phyloP scores from a whole-genome alignment of 202 grass and related monocot genomes.

The Digitaria exilis region DNA sequence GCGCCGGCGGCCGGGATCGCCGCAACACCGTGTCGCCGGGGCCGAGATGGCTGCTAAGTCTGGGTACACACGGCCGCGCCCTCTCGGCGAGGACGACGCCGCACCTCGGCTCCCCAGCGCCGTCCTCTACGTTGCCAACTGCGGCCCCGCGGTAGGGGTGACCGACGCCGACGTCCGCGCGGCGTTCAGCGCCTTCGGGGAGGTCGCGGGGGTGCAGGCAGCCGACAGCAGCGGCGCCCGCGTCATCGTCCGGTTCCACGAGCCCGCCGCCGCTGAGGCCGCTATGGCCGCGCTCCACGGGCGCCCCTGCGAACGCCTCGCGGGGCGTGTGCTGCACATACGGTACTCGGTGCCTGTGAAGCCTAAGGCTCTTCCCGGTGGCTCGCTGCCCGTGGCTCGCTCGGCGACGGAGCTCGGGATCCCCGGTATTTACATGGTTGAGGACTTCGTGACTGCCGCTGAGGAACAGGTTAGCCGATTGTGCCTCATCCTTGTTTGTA shows the following conservation, averaged over 20 bases:
- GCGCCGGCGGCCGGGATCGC: background rate
- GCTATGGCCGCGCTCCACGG: constrained; percentile 75
- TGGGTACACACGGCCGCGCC: constrained; percentile 54
- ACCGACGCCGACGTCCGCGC: constrained; percentile 52
- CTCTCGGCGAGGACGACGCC: constrained; percentile 16
- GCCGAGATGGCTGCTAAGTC: constrained; percentile 43
- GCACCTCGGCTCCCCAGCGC: constrained; percentile 25
- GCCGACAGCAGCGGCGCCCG: constrained; percentile 74
- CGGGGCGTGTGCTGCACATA: constrained; percentile 67
- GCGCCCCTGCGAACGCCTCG: constrained; percentile 50
- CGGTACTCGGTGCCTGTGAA: constrained; percentile 63
- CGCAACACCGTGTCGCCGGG: background rate
- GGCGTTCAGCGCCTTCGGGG: constrained; percentile 64
- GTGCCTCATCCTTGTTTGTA: background rate
- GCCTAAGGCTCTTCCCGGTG: constrained; percentile 39
- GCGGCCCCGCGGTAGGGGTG: constrained; percentile 76
- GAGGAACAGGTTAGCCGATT: constrained; percentile 70
- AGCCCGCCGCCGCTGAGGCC: constrained; percentile 52
- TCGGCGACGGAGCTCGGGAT: constrained; percentile 58
- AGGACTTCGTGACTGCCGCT: constrained; percentile 71
- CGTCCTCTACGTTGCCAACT: constrained; percentile 83
- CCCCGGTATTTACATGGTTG: constrained; percentile 75
- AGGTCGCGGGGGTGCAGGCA: constrained; percentile 54
- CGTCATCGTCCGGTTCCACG: constrained; percentile 69
- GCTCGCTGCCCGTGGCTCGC: constrained; percentile 42